Evolutionary conservation across 2,329 filamentous ascomycete genomes (phyloP), one percentile per base, ranked within the genome.

Genomic region (Arthroderma sp.): DNA sequence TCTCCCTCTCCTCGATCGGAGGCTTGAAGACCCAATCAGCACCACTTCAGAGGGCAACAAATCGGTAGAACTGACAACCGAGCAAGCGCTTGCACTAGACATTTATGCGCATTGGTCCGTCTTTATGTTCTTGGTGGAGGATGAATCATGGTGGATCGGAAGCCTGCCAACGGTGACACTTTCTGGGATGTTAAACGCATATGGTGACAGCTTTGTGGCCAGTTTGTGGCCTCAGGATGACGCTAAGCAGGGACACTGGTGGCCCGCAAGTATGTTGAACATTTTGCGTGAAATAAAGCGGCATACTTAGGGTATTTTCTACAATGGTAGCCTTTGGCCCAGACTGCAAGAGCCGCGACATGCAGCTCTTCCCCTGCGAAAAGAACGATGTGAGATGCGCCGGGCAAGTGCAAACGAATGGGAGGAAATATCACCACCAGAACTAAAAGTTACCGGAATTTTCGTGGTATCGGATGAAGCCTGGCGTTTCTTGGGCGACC

Each of bases 51-150:
- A 40, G 22, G 2, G 11, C 32, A 47, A 44, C 8, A 42, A 9
- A 4, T 22, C 29, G 15, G 29, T 34, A 11, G 39, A 47, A 6
- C 42, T 53, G 28, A 50, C 48, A 28, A 42, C 42, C n/a, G 34
- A 33, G 8, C 49, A 53, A 39, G 52, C 45, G 5, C 52, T 55
- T 42, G 52, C 52, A 27, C 45, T 55, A 27, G 52, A 55, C 30
- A 50, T 53, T 11, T 55, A 53, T 31, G 50, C 51, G 33, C 50
- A 55, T 32, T 55, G 52, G 52, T 50, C 46, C 10, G 49, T 55
- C 29, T 44, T 55, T 10, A 52, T 53, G 52, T 52, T 55, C 46
- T 42, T 54, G 44, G 51, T 50, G n/a, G 53, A 54, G 38, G 46
- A 53, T 5, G 50, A 50, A 34, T 40, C 44, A 10, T 55, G 52